These are phyloP conservation scores for Sugiyamaella boreocaroliniensis DNA, from an alignment of 805 yeast genomes.

Conservation along the genomic window DNA sequence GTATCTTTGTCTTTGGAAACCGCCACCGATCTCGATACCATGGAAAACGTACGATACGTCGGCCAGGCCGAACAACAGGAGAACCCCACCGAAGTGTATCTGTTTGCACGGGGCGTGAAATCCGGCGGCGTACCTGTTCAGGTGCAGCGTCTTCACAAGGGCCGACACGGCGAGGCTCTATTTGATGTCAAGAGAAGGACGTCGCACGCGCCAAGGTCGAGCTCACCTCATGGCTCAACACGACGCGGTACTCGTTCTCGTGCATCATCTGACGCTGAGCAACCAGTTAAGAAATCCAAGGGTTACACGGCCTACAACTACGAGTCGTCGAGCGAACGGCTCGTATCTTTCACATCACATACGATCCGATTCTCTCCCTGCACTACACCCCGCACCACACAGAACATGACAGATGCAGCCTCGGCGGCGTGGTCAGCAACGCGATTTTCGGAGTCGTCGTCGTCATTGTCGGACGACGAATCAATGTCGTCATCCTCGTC, in stretches of 20 bases:
- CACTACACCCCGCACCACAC: neutral
- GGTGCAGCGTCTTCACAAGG: conserved; percentile 12
- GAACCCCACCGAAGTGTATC: conserved; percentile 3
- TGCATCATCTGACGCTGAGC: neutral
- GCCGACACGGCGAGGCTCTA: conserved; percentile 14
- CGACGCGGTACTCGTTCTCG: neutral
- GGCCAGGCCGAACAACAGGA: neutral
- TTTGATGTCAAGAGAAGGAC: conserved; percentile 11
- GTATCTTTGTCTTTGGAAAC: too few species aligned
- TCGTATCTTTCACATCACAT: neutral
- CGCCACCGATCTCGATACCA: neutral
- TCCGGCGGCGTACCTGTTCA: conserved; percentile 9
- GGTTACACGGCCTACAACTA: conserved; percentile 1
- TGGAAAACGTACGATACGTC: conserved; percentile 1
- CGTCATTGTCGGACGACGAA: neutral
- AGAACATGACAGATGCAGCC: neutral
- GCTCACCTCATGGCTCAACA: neutral
- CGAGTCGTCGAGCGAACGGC: neutral
- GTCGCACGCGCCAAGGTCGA: neutral
- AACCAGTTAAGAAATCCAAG: neutral
- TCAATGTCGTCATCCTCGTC: neutral
- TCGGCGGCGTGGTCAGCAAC: neutral
- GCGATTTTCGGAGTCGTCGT: neutral
- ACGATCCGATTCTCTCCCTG: neutral
- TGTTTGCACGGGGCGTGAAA: conserved; percentile 7